Conservation (phyloP, 2,329 filamentous ascomycete genomes). For the Sporothrix mexicana region DNA sequence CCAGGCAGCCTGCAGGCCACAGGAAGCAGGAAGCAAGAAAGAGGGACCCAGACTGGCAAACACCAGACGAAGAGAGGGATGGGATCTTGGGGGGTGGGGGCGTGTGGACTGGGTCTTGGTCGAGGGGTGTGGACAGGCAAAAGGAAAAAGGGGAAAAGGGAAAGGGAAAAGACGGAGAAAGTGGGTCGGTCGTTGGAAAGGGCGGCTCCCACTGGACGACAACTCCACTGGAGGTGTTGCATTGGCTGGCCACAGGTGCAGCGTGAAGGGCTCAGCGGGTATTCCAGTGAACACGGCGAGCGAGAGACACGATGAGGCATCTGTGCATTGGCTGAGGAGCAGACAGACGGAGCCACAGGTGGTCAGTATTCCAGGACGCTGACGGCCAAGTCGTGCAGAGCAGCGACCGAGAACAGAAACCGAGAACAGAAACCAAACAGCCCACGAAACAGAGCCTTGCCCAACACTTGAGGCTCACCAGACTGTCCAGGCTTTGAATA, state of each 20-base stretch:
- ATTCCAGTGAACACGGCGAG: background rate
- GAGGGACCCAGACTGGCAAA: slow-evolving; percentile 14
- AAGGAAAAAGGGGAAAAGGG: slow-evolving; percentile 32
- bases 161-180: slow-evolving; percentile 36
- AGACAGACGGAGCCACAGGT: background rate
- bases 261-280: slow-evolving; percentile 4
- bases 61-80: slow-evolving; percentile 35
- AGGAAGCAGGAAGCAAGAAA: slow-evolving; percentile 2
- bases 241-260: background rate
- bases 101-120: slow-evolving; percentile 32
- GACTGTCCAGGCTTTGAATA: background rate
- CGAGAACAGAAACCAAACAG: slow-evolving; percentile 6
- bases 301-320: no score
- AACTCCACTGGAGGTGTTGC: slow-evolving; percentile 16
- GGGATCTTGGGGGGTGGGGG: slow-evolving; percentile 33
- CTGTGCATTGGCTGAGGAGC: no score
- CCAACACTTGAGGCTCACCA: background rate
- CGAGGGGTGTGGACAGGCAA: slow-evolving; percentile 34
- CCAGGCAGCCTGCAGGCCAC: background rate
- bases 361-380: background rate
- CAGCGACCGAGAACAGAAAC: background rate
- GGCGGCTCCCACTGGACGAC: slow-evolving; percentile 30
- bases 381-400: background rate
- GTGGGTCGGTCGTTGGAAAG: slow-evolving; percentile 34
- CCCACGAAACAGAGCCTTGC: slow-evolving; percentile 1